Evolutionary conservation across 345 rosid species (phyloP).

Genomic region (Sonneratia alba): DNA sequence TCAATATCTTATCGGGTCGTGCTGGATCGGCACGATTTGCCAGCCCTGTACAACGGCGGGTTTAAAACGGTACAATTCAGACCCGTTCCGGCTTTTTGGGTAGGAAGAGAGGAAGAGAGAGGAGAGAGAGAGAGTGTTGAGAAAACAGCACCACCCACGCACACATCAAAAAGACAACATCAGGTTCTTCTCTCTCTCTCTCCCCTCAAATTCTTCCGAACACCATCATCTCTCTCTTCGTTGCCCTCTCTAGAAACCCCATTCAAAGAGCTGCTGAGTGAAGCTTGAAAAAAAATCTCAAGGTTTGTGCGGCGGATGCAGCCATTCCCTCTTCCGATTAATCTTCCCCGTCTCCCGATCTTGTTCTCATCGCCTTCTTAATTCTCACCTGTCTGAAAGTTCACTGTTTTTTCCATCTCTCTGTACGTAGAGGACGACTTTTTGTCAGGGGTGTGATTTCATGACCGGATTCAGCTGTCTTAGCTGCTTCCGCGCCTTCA

Average conservation of each 20-base stretch:
- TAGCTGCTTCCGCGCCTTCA: neutral
- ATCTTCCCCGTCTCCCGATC: neutral
- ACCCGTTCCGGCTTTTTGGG: slow-evolving; percentile 14
- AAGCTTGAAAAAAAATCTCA: neutral
- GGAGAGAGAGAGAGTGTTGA: neutral
- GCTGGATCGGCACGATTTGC: no score
- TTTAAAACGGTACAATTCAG: neutral
- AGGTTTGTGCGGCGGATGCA: neutral
- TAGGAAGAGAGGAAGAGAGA: slow-evolving; percentile 10
- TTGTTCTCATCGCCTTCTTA: neutral
- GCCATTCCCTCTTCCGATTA: neutral
- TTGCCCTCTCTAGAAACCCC: neutral
- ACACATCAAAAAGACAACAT: slow-evolving; percentile 48
- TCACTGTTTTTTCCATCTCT: neutral
- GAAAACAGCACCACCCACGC: slow-evolving; percentile 38
- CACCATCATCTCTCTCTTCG: slow-evolving; percentile 12
- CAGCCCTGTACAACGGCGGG: neutral
- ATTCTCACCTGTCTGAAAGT: neutral
- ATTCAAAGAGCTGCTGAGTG: neutral
- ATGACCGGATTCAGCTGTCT: neutral
- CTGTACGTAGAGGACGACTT: neutral
- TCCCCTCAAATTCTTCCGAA: neutral
- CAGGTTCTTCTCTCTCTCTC: slow-evolving; percentile 27
- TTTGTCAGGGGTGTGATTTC: neutral
- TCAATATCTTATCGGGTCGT: no score